Evolutionary conservation across 768 basidiomycete genomes (phyloP).

Genomic region (Glaciozyma martinii): DNA sequence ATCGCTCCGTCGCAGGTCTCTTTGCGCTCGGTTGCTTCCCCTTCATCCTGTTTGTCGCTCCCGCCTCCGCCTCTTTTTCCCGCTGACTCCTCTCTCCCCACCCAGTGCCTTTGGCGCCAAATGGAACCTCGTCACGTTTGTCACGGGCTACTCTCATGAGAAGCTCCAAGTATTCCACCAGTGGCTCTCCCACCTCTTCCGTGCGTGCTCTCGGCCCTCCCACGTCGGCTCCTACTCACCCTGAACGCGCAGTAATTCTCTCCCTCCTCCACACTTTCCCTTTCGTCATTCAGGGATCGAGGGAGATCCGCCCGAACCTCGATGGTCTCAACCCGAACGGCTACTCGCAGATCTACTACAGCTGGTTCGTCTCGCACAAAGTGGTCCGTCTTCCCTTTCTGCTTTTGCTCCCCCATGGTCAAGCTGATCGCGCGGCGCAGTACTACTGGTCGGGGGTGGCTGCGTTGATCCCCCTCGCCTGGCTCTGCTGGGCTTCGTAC

Average conservation of each 20-base stretch:
- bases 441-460: slow-evolving; percentile 32
- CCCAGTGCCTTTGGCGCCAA: slow-evolving; percentile 32
- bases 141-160: slow-evolving; percentile 38
- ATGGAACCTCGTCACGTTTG: slow-evolving; percentile 32
- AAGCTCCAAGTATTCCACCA: slow-evolving; percentile 36
- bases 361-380: slow-evolving; percentile 28
- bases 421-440: not conserved
- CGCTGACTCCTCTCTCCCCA: no score
- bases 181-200: slow-evolving; percentile 31
- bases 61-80: no score
- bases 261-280: slow-evolving; percentile 33
- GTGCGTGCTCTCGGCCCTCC: slow-evolving; percentile 5
- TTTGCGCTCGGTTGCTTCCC: slow-evolving; percentile 32
- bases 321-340: slow-evolving; percentile 25
- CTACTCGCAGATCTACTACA: slow-evolving; percentile 24
- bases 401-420: not conserved
- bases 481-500: slow-evolving; percentile 32
- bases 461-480: slow-evolving; percentile 28
- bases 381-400: slow-evolving; percentile 2
- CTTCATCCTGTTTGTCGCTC: slow-evolving; percentile 24
- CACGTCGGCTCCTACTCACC: not conserved
- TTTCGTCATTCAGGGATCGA: slow-evolving; percentile 27
- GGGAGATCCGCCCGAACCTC: slow-evolving; percentile 26
- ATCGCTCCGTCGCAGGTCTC: slow-evolving; percentile 6
- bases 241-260: slow-evolving; percentile 13